Base-by-base conservation (phyloP, 1,284 basidiomycete genomes). In the Singerocomus inundabilis region DNA sequence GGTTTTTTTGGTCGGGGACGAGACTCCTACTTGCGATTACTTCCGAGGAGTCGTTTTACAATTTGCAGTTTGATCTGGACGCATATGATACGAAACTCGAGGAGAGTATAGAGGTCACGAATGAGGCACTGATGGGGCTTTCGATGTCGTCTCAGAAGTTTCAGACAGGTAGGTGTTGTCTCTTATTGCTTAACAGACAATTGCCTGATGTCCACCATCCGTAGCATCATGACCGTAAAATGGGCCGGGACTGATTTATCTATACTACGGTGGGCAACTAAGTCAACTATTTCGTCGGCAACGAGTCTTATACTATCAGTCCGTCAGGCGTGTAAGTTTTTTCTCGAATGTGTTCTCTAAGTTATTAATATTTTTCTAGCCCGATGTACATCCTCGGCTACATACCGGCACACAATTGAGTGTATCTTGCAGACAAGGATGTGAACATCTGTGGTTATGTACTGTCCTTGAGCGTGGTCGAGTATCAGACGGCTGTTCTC, bases 161-260 rank as follows among this genome's bases (percentile, higher is more conserved):
- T 73, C 85, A 1, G 97, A 99, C 62, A 78, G 73, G 91, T 85
- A 66, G 33, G 78, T 61, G 10, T 42, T 26, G 46, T 24, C 50
- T 51, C 7, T 26, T 53, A 12, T 21, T n/a, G 41, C 38, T 38
- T 35, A 33, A 46, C 15, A 16, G 16, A 21, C n/a, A 24, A 28
- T 12, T 16, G 16, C 43, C 51, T 51, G 11, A 55, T 21, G 21
- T 26, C 9, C 21, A n/a, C n/a, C n/a, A n/a, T 6, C 41, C 46
- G 24, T 48, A 93, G 91, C 53, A 85, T 98, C 51, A 91, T 86
- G 73, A 98, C 96, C 0, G 92, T 85, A 16, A 96, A 95, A 75
- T 99, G 97, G 97, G 85, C 98, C 37, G 97, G 54, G 97, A 99
- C 70, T 99, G 97, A 74, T 93, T 99, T 73, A 88, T 99, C 66